These are phyloP conservation scores for Apiospora koreana DNA, from an alignment of 2,329 filamentous ascomycete genomes.

Conservation along the genomic window DNA sequence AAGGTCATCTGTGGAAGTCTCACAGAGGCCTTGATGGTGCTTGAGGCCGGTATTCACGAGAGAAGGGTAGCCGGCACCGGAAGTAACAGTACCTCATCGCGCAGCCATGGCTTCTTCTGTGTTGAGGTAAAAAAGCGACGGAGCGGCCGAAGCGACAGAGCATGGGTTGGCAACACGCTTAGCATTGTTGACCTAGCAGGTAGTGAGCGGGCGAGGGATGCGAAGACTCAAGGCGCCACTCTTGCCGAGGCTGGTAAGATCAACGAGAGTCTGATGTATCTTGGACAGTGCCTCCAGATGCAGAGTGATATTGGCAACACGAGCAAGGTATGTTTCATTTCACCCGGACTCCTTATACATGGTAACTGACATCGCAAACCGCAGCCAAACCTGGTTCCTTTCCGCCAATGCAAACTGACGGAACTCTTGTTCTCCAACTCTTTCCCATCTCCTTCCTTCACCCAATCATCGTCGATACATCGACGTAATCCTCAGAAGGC, in stretches of 20 bases:
- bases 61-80: slow-evolving; percentile 86
- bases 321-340: slow-evolving; percentile 61
- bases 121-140: slow-evolving; percentile 87
- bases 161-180: slow-evolving; percentile 76
- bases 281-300: slow-evolving; percentile 95
- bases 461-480: slow-evolving; percentile 32
- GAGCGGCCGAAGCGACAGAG: slow-evolving; percentile 47
- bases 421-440: slow-evolving; percentile 87
- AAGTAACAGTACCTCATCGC: slow-evolving; percentile 88
- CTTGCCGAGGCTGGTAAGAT: slow-evolving; percentile 97
- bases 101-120: slow-evolving; percentile 95
- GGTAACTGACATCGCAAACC: not conserved
- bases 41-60: slow-evolving; percentile 88
- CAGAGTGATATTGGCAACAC: slow-evolving; percentile 78
- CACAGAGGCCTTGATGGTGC: slow-evolving; percentile 82
- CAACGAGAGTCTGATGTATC: slow-evolving; percentile 97
- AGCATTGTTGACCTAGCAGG: slow-evolving; percentile 92
- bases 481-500: slow-evolving; percentile 77
- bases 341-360: not conserved
- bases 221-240: slow-evolving; percentile 90
- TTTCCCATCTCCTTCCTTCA: slow-evolving; percentile 60
- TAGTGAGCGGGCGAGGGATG: slow-evolving; percentile 88
- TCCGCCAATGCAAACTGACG: slow-evolving; percentile 82
- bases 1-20: slow-evolving; percentile 86
- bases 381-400: slow-evolving; percentile 73